Base-by-base conservation (phyloP, 177 flowering plant genomes). In the Vitis hybrid region DNA sequence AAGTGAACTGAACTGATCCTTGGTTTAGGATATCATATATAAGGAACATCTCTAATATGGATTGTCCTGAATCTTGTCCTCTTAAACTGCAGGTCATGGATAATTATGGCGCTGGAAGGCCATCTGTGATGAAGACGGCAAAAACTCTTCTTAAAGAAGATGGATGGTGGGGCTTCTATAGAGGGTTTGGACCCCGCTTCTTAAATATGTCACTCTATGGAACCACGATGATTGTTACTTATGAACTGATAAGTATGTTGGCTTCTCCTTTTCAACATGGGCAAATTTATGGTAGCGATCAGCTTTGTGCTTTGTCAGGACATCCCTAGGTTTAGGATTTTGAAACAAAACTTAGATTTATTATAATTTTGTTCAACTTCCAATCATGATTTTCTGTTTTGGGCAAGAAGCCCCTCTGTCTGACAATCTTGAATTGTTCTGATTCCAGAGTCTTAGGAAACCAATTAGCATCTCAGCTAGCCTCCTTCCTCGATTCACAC, bases 131-230 rank as follows among this genome's bases (percentile, higher is more conserved):
- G 10, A 87, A 85, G 73, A 91, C 94, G 1, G 64, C 85, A 34
- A 90, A 78, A 75, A 48, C 67, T 32, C 89, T 93, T 21, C 70
- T 90, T 9, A 62, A 78, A 69, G 95, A 90, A 84, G 97, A 93
- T 82, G 98, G 98, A 45, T 90, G 95, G 97, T 48, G 80, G 81
- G 98, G 98, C 52, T 89, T 91, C 66, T 90, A 91, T 65, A 82
- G 95, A 76, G 98, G 98, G 13, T 89, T 93, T 77, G 89, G 95
- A 71, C 98, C 98, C 3, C 85, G 96, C 18, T 91, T 93, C 71
- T 68, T 91, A 2, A 93, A 87, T 65, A 91, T 91, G 95, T 93
- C 98, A 56, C 84, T 90, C 64, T 90, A 84, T 70, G 97, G 98
- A 48, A 91, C 96, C 6, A 77, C 98, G 12, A 90, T 93, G 97